A percentile compares a stretch with the other conserved stretches of the same genome.
phyloP scores from a whole-genome alignment of 2,329 filamentous ascomycete species.

The Lachnellula arida region DNA sequence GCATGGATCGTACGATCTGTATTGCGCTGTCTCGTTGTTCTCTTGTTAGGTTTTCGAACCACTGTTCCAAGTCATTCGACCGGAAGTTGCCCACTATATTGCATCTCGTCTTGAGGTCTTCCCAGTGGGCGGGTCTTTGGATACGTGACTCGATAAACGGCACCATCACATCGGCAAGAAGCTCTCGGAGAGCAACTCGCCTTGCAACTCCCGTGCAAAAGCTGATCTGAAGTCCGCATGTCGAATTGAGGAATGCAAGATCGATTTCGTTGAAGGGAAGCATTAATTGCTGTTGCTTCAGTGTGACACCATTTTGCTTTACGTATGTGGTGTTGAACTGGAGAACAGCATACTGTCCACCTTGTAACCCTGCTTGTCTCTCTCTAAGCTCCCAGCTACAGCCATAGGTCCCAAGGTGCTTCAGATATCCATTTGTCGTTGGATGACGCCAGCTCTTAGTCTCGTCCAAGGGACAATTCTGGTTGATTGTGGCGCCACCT shows the following conservation, averaged over 20 bases:
- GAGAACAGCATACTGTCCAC: constrained; percentile 1
- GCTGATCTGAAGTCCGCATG: constrained; percentile 24
- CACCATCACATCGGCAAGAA: constrained; percentile 18
- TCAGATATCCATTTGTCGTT: neutral
- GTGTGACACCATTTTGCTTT: neutral
- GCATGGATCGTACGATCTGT: constrained; percentile 7
- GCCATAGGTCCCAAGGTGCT: constrained; percentile 5
- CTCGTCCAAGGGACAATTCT: constrained; percentile 1
- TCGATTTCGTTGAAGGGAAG: constrained; percentile 3
- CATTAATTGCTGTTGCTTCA: constrained; percentile 6
- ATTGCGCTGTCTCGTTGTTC: neutral
- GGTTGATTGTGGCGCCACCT: neutral
- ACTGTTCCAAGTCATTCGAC: neutral
- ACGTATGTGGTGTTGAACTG: constrained; percentile 2
- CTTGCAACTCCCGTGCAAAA: constrained; percentile 22
- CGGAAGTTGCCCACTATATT: constrained; percentile 3
- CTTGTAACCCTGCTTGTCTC: neutral
- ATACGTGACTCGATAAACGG: neutral
- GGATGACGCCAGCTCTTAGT: neutral
- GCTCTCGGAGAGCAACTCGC: constrained; percentile 15
- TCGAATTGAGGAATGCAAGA: constrained; percentile 4
- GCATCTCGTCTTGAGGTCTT: neutral
- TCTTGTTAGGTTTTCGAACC: constrained; percentile 2
- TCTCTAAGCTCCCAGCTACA: constrained; percentile 6
- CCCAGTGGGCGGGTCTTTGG: constrained; percentile 3